A percentile compares a stretch with the other conserved stretches of the same genome.
Evolutionary conservation across 352 stramenopile genomes (phyloP).

Genomic region (Globisporangium rhizosaccharum): DNA sequence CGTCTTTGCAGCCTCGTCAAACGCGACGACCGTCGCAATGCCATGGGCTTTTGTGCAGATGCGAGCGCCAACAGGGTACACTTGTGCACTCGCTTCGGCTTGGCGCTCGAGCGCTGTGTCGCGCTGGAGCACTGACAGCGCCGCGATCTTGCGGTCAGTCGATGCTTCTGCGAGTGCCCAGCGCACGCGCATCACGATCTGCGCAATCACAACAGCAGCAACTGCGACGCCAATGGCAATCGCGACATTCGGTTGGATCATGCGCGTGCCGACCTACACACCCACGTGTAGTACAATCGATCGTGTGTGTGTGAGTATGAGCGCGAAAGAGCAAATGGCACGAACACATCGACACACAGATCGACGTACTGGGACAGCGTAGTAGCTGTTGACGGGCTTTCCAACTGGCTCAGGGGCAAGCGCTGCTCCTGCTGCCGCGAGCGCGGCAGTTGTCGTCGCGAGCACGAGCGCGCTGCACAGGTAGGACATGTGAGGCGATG

Average conservation of each 20-base stretch:
- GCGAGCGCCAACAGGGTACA: conserved; percentile 18
- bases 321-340: not conserved
- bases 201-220: conserved; percentile 14
- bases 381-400: too few relatives aligned
- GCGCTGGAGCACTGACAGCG: conserved; percentile 25
- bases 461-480: too few relatives aligned
- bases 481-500: too few relatives aligned
- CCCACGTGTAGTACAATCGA: not conserved
- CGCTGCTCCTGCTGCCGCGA: too few relatives aligned
- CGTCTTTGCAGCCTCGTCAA: conserved; percentile 13
- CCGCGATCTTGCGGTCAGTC: conserved; percentile 4
- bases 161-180: not conserved
- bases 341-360: too few relatives aligned
- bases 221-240: conserved; percentile 12
- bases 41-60: conserved; percentile 15
- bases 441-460: too few relatives aligned
- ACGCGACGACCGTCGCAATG: conserved; percentile 19
- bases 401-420: too few relatives aligned
- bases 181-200: conserved; percentile 6
- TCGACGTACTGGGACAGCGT: too few relatives aligned
- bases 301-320: not conserved
- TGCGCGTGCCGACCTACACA: not conserved
- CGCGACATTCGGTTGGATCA: conserved; percentile 1
- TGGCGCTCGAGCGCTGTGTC: conserved; percentile 23
- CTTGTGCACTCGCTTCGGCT: conserved; percentile 15